Evolutionary conservation across 208 protist genomes (phyloP).

Genomic region (Wallacemonas sp.): DNA sequence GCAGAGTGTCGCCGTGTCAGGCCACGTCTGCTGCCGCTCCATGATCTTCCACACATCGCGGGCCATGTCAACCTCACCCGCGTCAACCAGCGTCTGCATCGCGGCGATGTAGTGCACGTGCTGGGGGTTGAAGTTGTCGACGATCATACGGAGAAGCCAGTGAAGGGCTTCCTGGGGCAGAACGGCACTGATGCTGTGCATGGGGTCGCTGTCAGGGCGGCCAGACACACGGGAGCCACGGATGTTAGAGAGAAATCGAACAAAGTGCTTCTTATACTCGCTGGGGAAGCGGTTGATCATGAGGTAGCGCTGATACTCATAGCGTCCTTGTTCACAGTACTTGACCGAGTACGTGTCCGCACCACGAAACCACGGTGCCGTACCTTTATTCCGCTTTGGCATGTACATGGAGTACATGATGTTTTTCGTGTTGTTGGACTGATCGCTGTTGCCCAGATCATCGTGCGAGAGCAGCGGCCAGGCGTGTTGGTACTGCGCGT

Average conservation of each 20-base stretch:
- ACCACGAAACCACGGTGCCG: conserved; percentile 89
- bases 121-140: conserved; percentile 93
- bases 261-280: conserved; percentile 91
- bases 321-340: conserved; percentile 91
- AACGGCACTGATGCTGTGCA: conserved; percentile 19
- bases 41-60: conserved; percentile 92
- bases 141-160: conserved; percentile 92
- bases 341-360: conserved; percentile 92
- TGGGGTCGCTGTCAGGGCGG: conserved; percentile 7
- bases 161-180: conserved; percentile 90
- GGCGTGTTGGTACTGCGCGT: conserved; percentile 87
- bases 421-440: conserved; percentile 88
- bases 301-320: conserved; percentile 91
- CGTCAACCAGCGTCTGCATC: conserved; percentile 74
- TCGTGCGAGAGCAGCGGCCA: conserved; percentile 89
- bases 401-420: conserved; percentile 92
- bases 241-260: conserved; percentile 83
- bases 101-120: conserved; percentile 92
- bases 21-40: conserved; percentile 92
- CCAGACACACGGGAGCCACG: conserved; percentile 21
- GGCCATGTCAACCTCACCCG: conserved; percentile 87
- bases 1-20: conserved; percentile 83
- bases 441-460: conserved; percentile 89
- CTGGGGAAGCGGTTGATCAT: conserved; percentile 93
- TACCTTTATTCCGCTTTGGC: conserved; percentile 91